Base-by-base conservation (phyloP, 495 filamentous ascomycete genomes). In the Penicillium argentinense region DNA sequence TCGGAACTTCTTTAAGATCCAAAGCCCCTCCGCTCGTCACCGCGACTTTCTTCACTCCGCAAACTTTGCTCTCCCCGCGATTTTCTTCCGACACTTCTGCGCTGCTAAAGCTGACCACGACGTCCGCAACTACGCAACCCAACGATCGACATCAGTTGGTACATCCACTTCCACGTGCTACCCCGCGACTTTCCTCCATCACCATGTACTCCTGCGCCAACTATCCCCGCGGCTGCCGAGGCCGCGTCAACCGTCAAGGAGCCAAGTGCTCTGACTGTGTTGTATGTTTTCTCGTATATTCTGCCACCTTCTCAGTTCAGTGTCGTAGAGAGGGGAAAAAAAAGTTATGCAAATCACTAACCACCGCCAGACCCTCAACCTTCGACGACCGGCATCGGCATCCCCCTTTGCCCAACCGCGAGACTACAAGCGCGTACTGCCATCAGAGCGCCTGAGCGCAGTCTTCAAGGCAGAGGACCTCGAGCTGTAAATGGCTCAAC, bases 191-290 rank as follows among this genome's bases (percentile, higher is more conserved):
- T 6, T 9, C 7, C 26, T 27, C 40, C 27, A 42, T 17, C 30
- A 44, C 21, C 56, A 75, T 76, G 73, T 76, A 67, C 60, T 76
- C 73, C 9, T 76, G 73, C 64, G 66, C 69, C 42, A 76, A 76
- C 51, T 74, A 76, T 42, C 72, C 72, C 42, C 73, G 73, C 26
- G 73, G 73, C 17, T 76, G 73, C 57, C 73, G 73, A 50, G 73
- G 73, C 47, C 73, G 73, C 30, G 68, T 63, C 48, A 75, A 74
- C 53, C 58, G 59, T 29, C 43, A 62, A 41, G 72, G 72, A 26
- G 64, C 64, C 17, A 74, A 74, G 53, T 76, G 73, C 59, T 53
- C 60, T 12, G 73, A 76, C 56, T 76, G 73, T 45, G 62, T 68
- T 33, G 73, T 76, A 73, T 48, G 73, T 72, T 22, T 47, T 39